Evolutionary conservation across 768 basidiomycete species (phyloP).

Genomic region (Serendipita sp.): DNA sequence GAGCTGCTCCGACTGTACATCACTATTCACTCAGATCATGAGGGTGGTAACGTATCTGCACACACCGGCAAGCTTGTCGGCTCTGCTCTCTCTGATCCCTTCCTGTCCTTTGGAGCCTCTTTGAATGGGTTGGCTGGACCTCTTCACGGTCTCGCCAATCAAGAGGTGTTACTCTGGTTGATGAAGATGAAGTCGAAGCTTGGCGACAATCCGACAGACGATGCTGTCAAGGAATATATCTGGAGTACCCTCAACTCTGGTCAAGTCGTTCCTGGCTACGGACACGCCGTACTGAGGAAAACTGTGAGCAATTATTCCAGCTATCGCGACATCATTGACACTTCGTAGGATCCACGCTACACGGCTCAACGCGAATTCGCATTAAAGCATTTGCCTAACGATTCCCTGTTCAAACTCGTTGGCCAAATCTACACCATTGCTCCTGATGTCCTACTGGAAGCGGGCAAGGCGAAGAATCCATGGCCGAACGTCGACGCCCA

Average conservation of each 20-base stretch:
- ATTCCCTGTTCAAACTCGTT: constrained; percentile 90
- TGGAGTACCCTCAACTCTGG: constrained; percentile 89
- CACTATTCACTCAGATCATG: constrained; percentile 97
- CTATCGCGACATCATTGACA: constrained; percentile 26
- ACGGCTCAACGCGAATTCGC: constrained; percentile 83
- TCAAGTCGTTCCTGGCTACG: constrained; percentile 88
- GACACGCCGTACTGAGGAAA: constrained; percentile 75
- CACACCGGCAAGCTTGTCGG: constrained; percentile 89
- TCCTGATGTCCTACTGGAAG: constrained; percentile 80
- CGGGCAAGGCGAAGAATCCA: constrained; percentile 85
- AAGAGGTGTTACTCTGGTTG: constrained; percentile 91
- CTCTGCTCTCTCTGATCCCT: constrained; percentile 92
- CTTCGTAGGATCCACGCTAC: constrained; percentile 67
- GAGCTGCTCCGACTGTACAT: constrained; percentile 93
- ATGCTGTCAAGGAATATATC: constrained; percentile 82
- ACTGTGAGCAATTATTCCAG: constrained; percentile 23
- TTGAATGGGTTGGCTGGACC: constrained; percentile 95
- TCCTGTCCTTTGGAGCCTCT: constrained; percentile 85
- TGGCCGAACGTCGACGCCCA: constrained; percentile 98
- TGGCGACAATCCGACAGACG: constrained; percentile 72
- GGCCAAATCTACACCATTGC: constrained; percentile 78
- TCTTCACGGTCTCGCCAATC: constrained; percentile 90
- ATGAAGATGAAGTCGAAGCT: constrained; percentile 84
- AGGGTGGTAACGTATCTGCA: constrained; percentile 96
- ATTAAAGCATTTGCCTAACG: constrained; percentile 64